Base-by-base conservation (phyloP, 2,329 filamentous ascomycete species). In the Cladosporium sp. region DNA sequence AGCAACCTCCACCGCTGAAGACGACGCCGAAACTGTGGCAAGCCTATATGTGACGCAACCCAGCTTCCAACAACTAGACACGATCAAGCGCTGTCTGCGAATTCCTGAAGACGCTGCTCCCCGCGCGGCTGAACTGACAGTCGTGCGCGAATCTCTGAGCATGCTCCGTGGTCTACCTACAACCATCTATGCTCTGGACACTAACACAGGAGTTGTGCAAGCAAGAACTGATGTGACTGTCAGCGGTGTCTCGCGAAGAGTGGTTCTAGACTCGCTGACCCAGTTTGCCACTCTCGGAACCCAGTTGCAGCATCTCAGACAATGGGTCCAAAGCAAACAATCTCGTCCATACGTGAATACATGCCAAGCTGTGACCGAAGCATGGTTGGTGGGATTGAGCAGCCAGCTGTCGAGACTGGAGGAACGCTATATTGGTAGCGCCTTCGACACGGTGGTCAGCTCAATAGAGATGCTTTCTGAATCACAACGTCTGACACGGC, bases 161-260 rank as follows among this genome's bases (percentile, higher is more conserved):
- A 96, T 97, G 91, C 84, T 98, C 0, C 86, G 88, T 63, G 93
- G 93, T 0, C 80, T 95, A 4, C 85, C 88, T 6, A 94, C 91
- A 2, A 89, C 88, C 1, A 74, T 97, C 1, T 97, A 93, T 72
- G 65, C 70, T 11, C 68, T 72, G 69, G 76, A 80, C 70, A 26
- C 55, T n/a, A 18, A 7, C 14, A 74, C 62, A 35, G 33, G 61
- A 33, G 31, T 21, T 1, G 12, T 63, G 16, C 14, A 46, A 44
- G 26, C 50, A 46, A 63, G 16, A 18, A 23, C 50, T 5, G n/a
- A 23, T n/a, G 65, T 69, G 29, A 71, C 69, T 8, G 72, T 68
- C 35, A 67, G 67, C 14, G 61, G 69, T 69, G 33, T 52, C 26
- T 55, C 49, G 23, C 33, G 35, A 7, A 12, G 35, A 26, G 35